Conservation (phyloP, 306 rosid species). For the Pyrus bretschneideri region DNA sequence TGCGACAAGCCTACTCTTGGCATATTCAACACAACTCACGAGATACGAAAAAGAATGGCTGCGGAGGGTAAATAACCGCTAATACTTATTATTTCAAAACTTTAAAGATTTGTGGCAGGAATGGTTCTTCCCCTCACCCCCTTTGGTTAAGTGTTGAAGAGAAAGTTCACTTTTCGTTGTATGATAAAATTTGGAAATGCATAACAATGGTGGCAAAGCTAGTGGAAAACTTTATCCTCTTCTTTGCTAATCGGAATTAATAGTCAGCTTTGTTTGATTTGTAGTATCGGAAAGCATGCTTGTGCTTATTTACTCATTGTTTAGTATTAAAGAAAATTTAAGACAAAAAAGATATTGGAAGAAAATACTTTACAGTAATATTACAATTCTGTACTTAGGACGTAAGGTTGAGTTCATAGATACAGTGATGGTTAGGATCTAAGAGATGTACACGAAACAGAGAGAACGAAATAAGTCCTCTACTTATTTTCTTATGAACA, state of each 20-base stretch:
- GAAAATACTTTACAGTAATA: background rate
- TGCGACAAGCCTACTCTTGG: constrained; percentile 77
- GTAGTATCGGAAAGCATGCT: background rate
- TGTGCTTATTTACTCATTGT: background rate
- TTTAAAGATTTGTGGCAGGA: background rate
- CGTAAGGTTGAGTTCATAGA: background rate
- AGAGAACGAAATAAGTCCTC: background rate
- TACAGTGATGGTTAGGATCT: background rate
- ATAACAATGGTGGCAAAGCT: background rate
- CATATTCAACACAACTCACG: constrained; percentile 64
- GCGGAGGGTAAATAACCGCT: constrained; percentile 37
- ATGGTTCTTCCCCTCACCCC: background rate
- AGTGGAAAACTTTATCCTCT: background rate
- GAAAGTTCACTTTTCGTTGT: background rate
- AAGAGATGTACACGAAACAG: constrained; percentile 1
- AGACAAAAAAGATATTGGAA: background rate
- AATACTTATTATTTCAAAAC: background rate
- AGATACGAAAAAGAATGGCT: constrained; percentile 50
- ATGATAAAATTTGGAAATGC: background rate
- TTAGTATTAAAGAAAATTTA: background rate
- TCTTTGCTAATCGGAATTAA: background rate
- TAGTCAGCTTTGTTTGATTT: background rate
- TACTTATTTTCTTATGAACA: background rate
- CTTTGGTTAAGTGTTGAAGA: background rate
- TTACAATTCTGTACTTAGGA: background rate